Percentiles rank a stretch among this genome's conserved stretches.
phyloP scores from a whole-genome alignment of 139 green algal genomes.

The Dunaliella primolecta region DNA sequence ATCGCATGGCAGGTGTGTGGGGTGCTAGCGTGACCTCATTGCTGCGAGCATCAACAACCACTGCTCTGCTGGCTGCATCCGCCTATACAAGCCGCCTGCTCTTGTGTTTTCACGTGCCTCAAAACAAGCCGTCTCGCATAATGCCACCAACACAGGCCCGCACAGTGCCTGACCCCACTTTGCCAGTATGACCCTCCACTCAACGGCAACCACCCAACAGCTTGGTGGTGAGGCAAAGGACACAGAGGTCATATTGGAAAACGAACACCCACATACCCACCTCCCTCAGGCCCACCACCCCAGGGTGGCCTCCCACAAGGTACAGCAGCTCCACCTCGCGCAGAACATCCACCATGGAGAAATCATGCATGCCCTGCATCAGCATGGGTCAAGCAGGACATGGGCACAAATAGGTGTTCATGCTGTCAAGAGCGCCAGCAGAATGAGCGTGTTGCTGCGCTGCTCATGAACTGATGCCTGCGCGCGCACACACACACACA shows the following conservation, averaged over 20 bases:
- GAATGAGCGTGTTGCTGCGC: no score
- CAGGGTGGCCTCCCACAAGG: constrained; percentile 25
- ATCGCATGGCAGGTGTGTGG: no score
- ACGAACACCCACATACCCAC: background rate
- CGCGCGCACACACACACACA: no score
- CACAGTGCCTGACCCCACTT: no score
- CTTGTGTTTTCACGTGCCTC: background rate
- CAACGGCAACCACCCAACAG: background rate
- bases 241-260: background rate
- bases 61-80: no score
- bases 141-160: background rate
- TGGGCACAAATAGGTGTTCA: no score
- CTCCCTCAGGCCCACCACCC: constrained; percentile 22
- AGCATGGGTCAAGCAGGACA: background rate
- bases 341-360: constrained; percentile 19
- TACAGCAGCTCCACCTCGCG: constrained; percentile 30
- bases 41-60: no score
- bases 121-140: background rate
- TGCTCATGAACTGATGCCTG: no score
- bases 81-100: no score
- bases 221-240: background rate
- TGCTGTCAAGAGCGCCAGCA: no score
- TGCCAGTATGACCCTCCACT: no score
- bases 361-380: constrained; percentile 19
- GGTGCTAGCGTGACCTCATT: no score